phyloP scores from a whole-genome alignment of 1,284 basidiomycete genomes.

The Neonothopanus nambi region DNA sequence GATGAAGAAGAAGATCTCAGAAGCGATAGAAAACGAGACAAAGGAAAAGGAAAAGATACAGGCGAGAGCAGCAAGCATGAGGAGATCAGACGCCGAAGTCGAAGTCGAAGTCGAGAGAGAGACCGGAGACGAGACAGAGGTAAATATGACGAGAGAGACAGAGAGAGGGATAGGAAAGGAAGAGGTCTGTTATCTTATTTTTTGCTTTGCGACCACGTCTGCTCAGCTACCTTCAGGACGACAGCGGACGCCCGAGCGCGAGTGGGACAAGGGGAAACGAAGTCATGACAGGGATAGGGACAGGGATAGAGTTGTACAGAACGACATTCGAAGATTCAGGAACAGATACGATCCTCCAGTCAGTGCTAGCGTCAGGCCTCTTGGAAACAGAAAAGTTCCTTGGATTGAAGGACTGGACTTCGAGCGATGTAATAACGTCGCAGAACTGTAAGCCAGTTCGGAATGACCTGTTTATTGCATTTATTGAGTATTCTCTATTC shows the following conservation, averaged over 20 bases:
- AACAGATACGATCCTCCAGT: slow-evolving; percentile 42
- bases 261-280: slow-evolving; percentile 45
- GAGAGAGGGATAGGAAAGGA: slow-evolving; percentile 2
- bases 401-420: slow-evolving; percentile 56
- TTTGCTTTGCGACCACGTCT: not conserved
- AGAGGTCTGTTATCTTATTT: slow-evolving; percentile 2
- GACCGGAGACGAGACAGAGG: not conserved
- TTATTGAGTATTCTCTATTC: slow-evolving; percentile 2
- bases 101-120: slow-evolving; percentile 2
- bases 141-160: not conserved
- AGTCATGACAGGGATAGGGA: slow-evolving; percentile 25
- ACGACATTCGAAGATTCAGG: too few species aligned
- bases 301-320: too few species aligned
- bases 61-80: too few species aligned
- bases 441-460: slow-evolving; percentile 18
- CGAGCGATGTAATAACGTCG: slow-evolving; percentile 18
- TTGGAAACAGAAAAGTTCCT: slow-evolving; percentile 66
- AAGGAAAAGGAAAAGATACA: slow-evolving; percentile 5
- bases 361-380: slow-evolving; percentile 36
- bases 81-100: not conserved
- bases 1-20: not conserved
- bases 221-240: slow-evolving; percentile 1
- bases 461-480: not conserved
- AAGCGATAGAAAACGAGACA: not conserved
- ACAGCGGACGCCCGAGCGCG: slow-evolving; percentile 33